Base-by-base conservation (phyloP, 31 red algal species). In the Odonthalia washingtoniensis region DNA sequence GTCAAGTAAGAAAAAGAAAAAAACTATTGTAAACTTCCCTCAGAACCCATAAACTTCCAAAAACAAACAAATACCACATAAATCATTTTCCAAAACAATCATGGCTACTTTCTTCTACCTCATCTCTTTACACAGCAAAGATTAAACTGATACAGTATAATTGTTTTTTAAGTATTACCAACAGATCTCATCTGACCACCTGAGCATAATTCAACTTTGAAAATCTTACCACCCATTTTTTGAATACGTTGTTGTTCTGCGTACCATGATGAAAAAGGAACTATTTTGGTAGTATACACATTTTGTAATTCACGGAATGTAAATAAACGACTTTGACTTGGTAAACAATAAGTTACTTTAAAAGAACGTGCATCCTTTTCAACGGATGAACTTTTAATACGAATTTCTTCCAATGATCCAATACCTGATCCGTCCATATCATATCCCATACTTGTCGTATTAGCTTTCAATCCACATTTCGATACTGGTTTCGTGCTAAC, bases 181-280 rank as follows among this genome's bases (percentile, higher is more conserved):
- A 95, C 94, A 34, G 88, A 91, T 30, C 94, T 77, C 94, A 95
- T 95, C 75, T 95, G 94, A 28, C 88, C 88, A 18, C 95, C 95
- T 9, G 95, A 77, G 18, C 42, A 86, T 43, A 97, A 88, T 82
- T 97, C 87, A 45, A 97, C 95, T 77, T 97, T 97, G 0, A 97
- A 34, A 65, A 97, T 97, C 44, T 74, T 68, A 28, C 98, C 98
- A 62, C 98, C 98, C 95, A 97, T 97, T 86, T 99, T 99, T 90
- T 96, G 94, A 89, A 99, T 99, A 3, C 98, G 95, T 75, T 99
- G 98, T 78, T 99, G 98, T 81, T 99, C 98, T 1, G 95, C 93
- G 72, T 99, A 99, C 98, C 98, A 99, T n/a, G 89, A 94, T 0
- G 95, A 95, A 69, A 99, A 99, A 5, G 98, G 98, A 68, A 99